Percentiles rank a stretch among this genome's conserved stretches.
Conservation (phyloP, 1,284 basidiomycete species). For the Afroboletus lepidellus region DNA sequence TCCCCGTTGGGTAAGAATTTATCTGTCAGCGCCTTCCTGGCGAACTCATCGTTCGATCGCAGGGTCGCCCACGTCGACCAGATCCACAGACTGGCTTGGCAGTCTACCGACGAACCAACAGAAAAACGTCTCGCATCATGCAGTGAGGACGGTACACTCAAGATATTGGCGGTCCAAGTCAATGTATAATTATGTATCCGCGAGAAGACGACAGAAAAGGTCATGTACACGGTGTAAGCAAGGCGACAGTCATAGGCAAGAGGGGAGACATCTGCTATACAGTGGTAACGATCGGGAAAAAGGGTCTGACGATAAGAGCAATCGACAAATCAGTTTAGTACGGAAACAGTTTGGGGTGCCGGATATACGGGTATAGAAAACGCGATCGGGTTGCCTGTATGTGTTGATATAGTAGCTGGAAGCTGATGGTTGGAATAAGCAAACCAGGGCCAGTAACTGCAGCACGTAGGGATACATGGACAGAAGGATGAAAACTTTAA, state of each 20-base stretch:
- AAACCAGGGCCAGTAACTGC: constrained; percentile 21
- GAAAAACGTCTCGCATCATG: constrained; percentile 51
- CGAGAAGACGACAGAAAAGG: constrained; percentile 17
- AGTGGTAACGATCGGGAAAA: constrained; percentile 46
- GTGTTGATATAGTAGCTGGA: constrained; percentile 45
- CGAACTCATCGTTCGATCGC: constrained; percentile 10
- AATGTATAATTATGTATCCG: constrained; percentile 39
- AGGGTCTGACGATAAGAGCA: constrained; percentile 38
- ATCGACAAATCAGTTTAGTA: constrained; percentile 51
- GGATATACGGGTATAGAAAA: constrained; percentile 62
- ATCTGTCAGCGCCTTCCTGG: background rate
- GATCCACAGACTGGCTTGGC: constrained; percentile 69
- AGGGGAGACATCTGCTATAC: constrained; percentile 66
- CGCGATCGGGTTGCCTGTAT: constrained; percentile 40
- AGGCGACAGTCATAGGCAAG: constrained; percentile 27
- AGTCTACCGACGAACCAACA: constrained; percentile 37
- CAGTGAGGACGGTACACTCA: constrained; percentile 81
- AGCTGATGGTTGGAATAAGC: constrained; percentile 30
- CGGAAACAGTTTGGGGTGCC: constrained; percentile 64
- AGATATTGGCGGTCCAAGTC: constrained; percentile 61
- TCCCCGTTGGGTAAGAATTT: constrained; percentile 48
- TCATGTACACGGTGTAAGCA: constrained; percentile 33
- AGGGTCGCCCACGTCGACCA: constrained; percentile 69
- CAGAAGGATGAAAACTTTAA: constrained; percentile 45
- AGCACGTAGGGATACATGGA: constrained; percentile 76